phyloP scores from a whole-genome alignment of 73 alveolate genomes.

The Breviolum minutum region DNA sequence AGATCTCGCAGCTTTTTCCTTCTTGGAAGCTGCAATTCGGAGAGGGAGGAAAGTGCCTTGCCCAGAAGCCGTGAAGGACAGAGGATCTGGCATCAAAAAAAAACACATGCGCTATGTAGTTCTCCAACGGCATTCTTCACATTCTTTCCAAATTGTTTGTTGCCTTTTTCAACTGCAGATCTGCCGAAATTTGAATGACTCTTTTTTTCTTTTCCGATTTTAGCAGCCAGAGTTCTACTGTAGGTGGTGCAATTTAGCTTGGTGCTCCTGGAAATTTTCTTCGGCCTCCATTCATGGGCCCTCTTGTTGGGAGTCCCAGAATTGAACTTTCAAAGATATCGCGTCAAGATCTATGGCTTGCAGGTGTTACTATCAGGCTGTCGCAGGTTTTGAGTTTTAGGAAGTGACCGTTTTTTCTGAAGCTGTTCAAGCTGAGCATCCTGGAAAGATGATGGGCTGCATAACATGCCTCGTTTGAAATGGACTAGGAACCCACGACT shows the following conservation, averaged over 20 bases:
- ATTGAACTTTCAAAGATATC: not conserved
- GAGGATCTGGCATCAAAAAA: not conserved
- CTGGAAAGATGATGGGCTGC: not conserved
- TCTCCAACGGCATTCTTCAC: no score
- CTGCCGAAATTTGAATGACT: no score
- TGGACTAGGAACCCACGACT: conserved; percentile 37
- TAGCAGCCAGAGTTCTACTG: no score
- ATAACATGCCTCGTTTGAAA: not conserved
- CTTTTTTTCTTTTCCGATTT: no score
- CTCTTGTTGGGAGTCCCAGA: conserved; percentile 30
- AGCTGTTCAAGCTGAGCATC: not conserved
- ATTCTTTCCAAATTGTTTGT: not conserved
- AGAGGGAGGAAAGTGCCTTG: conserved; percentile 27
- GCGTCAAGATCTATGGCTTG: not conserved
- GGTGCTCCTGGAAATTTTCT: conserved; percentile 23
- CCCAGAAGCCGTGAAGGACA: not conserved
- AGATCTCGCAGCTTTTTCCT: not conserved
- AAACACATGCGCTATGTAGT: no score
- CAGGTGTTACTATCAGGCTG: not conserved
- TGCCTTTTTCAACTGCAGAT: not conserved
- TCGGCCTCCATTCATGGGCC: conserved; percentile 79
- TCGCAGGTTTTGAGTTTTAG: not conserved
- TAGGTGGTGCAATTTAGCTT: conserved; percentile 49
- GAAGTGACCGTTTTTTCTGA: not conserved
- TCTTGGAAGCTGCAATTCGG: conserved; percentile 1